phyloP scores from a whole-genome alignment of 2,329 filamentous ascomycete species.

The Sporothrix luriei region DNA sequence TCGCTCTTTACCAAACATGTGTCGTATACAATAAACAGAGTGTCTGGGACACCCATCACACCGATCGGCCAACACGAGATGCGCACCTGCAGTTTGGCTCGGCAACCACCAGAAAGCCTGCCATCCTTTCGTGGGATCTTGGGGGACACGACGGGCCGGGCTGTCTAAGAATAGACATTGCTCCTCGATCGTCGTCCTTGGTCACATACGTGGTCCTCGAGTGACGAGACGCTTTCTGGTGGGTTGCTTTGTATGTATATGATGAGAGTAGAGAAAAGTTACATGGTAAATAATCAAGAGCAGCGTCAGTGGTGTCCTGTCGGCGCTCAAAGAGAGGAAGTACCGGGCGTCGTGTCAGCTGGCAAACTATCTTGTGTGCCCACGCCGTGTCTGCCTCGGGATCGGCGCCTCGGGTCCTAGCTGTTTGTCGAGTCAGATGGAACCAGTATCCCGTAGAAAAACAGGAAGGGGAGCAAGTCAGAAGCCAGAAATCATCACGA shows the following conservation, averaged over 20 bases:
- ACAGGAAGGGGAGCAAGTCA: neutral
- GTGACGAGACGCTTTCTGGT: neutral
- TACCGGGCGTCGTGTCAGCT: neutral
- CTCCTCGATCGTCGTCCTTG: neutral
- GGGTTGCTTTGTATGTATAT: neutral
- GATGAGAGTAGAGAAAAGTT: neutral
- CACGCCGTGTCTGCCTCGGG: conserved; percentile 3
- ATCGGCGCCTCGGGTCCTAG: neutral
- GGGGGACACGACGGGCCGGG: neutral
- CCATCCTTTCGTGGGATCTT: neutral
- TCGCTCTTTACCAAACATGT: neutral
- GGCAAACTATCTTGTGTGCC: neutral
- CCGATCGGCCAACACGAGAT: neutral
- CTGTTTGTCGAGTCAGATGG: neutral
- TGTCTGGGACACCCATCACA: neutral
- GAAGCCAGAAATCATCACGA: neutral
- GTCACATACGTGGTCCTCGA: neutral
- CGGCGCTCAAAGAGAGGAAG: neutral
- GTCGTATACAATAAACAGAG: neutral
- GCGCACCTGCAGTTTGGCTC: neutral
- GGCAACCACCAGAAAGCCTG: conserved; percentile 4
- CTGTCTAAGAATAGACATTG: conserved; percentile 7
- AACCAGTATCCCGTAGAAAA: neutral
- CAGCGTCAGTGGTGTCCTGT: neutral
- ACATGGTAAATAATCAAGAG: no score